Conservation (phyloP, 163 green algal species). For the Scenedesmus sp. region DNA sequence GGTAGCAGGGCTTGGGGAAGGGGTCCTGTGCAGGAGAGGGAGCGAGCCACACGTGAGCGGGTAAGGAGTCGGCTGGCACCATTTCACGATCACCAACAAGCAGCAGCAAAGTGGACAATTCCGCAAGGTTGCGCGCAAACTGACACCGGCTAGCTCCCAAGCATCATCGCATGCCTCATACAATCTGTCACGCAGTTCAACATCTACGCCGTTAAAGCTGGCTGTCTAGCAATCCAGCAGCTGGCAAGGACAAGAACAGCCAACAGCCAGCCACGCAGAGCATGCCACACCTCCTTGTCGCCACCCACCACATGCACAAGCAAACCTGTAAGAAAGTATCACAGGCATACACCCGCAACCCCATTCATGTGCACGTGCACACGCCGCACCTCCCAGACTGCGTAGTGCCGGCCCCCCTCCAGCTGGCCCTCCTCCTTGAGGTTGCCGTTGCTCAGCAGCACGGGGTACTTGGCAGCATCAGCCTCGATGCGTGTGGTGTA, state of each 20-base stretch:
- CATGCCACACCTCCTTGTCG: neutral
- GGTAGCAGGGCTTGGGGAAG: conserved; percentile 98
- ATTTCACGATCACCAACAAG: neutral
- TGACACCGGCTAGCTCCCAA: no score
- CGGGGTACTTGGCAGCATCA: conserved; percentile 92
- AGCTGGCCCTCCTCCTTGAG: conserved; percentile 80
- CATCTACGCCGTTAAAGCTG: no score
- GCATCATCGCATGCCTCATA: no score
- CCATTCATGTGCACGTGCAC: neutral
- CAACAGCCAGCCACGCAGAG: neutral
- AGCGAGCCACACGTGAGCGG: neutral
- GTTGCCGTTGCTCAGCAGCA: conserved; percentile 99
- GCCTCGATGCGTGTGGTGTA: conserved; percentile 95
- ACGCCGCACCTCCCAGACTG: conserved; percentile 83
- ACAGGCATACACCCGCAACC: no score
- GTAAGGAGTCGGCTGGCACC: neutral
- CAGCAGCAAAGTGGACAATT: no score
- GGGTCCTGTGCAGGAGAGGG: conserved; percentile 85
- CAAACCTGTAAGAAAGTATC: neutral
- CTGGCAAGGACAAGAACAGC: neutral
- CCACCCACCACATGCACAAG: neutral
- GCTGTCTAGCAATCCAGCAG: neutral
- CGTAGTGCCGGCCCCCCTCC: conserved; percentile 81
- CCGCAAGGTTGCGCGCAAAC: no score
- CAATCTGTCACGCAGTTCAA: no score